A percentile compares a stretch with the other conserved stretches of the same genome.
These are phyloP conservation scores for Schwanniomyces etchellsii DNA, from an alignment of 1,139 yeast genomes.

Conservation along the genomic window DNA sequence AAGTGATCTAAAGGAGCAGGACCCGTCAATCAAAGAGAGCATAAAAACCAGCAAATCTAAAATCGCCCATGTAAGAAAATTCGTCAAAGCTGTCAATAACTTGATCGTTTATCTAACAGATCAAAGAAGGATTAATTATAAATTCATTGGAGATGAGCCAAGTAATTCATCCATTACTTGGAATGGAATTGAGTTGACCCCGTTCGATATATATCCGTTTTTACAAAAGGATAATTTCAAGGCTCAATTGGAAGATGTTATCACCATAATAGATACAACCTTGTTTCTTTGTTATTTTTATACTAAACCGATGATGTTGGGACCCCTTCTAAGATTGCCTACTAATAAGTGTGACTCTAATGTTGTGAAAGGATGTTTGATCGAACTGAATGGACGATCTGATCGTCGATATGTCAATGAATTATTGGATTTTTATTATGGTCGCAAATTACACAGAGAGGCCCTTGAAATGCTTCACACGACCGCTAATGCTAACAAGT, in stretches of 20 bases:
- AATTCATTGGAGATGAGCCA: slow-evolving; percentile 19
- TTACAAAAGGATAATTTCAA: slow-evolving; percentile 6
- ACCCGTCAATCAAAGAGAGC: neutral
- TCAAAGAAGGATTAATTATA: slow-evolving; percentile 43
- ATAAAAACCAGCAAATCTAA: slow-evolving; percentile 12
- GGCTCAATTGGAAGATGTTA: slow-evolving; percentile 19
- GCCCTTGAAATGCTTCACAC: slow-evolving; percentile 57
- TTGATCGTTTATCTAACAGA: slow-evolving; percentile 54
- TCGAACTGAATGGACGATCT: slow-evolving; percentile 16
- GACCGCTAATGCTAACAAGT: slow-evolving; percentile 23
- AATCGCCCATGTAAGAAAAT: slow-evolving; percentile 21
- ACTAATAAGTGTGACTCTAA: slow-evolving; percentile 67
- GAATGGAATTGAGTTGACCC: slow-evolving; percentile 40
- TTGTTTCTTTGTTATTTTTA: slow-evolving; percentile 69
- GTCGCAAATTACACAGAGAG: slow-evolving; percentile 55
- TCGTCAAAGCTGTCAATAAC: slow-evolving; percentile 42
- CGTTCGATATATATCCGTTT: slow-evolving; percentile 32
- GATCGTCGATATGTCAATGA: slow-evolving; percentile 54
- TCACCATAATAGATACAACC: slow-evolving; percentile 68
- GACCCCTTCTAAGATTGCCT: slow-evolving; percentile 71
- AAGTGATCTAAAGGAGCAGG: neutral
- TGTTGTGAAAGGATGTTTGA: slow-evolving; percentile 49
- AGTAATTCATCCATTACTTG: slow-evolving; percentile 28
- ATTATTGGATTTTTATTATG: slow-evolving; percentile 72
- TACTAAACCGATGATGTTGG: slow-evolving; percentile 66